Evolutionary conservation across 2,329 filamentous ascomycete genomes (phyloP), one percentile per base, ranked within the genome.

Genomic region (Didymella lethalis): DNA sequence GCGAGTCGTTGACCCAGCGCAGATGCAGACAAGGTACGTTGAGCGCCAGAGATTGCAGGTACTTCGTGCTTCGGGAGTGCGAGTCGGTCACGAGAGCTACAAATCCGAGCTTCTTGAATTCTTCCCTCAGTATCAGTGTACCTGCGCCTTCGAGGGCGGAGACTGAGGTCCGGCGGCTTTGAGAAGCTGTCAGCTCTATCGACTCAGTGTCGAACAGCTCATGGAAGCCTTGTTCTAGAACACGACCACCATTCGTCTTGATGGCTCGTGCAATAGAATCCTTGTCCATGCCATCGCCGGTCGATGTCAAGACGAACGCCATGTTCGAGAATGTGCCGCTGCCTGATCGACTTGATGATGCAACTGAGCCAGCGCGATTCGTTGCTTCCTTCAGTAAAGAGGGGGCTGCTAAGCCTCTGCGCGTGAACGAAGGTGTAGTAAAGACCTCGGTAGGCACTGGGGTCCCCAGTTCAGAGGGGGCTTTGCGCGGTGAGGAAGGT

Each of bases 41-140:
- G 0, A 99, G 85, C 0, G 95, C 93, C 2, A 99, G 85, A 0
- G 95, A 95, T 78, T 98, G 93, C 83, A 98, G 91, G 75, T 95
- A 97, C 74, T 98, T 99, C 48, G 88, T 86, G 63, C 92, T 93
- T 46, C 94, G 88, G 7, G 91, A 95, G 74, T 97, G 90, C 4
- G 87, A 86, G 70, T 98, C 92, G 0, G 93, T 90, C 59, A 99
- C 91, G 14, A 98, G 80, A 4, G 92, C 93, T 0, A 91, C 88
- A 71, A 99, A 98, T 0, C 91, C 89, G 1, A 88, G 80, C 2
- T 83, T 78, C 23, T 85, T 84, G 23, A 80, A 75, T 11, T 80
- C 64, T 1, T 80, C 58, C n/a, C 69, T 86, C 0, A 96, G 81
- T 1, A 75, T 80, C 18, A 95, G 78, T 57, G 57, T 58, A n/a